A percentile compares a stretch with the other conserved stretches of the same genome.
Evolutionary conservation across 352 stramenopile species (phyloP).

Genomic region (Bremia lactucae): DNA sequence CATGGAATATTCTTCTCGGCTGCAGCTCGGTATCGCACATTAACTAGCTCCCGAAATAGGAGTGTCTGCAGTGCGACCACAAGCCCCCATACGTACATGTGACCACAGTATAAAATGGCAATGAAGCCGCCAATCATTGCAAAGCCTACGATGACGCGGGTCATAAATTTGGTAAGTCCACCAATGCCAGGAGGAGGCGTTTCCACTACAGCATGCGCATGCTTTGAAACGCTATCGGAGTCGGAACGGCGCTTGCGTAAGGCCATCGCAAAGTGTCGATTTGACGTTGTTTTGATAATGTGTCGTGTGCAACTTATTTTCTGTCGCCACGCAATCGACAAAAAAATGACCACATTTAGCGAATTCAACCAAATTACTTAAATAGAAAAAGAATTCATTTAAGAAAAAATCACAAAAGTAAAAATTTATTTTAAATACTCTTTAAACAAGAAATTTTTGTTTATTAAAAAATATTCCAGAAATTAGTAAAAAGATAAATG

Average conservation of each 20-base stretch:
- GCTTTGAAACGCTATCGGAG: conserved; percentile 12
- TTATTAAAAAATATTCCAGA: too few relatives aligned
- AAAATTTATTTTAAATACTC: too few relatives aligned
- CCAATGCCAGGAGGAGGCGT: conserved; percentile 14
- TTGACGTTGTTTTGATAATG: conserved; percentile 2
- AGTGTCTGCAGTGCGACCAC: conserved; percentile 83
- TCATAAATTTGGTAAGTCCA: conserved; percentile 55
- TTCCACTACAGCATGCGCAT: conserved; percentile 2
- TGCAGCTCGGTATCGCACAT: conserved; percentile 91
- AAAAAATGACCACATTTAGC: not conserved
- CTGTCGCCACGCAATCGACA: not conserved
- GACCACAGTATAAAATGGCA: conserved; percentile 65
- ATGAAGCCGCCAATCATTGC: conserved; percentile 67
- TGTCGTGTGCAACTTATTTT: conserved; percentile 1
- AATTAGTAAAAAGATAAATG: too few relatives aligned
- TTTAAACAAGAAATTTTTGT: too few relatives aligned
- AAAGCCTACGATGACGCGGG: conserved; percentile 60
- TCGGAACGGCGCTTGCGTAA: conserved; percentile 40
- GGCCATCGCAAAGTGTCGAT: conserved; percentile 6
- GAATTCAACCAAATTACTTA: too few relatives aligned
- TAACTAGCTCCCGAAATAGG: conserved; percentile 96
- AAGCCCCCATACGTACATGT: conserved; percentile 77
- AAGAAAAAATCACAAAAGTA: too few relatives aligned
- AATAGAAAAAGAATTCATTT: too few relatives aligned
- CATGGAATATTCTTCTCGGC: conserved; percentile 94